A percentile compares a stretch with the other conserved stretches of the same genome.
phyloP scores from a whole-genome alignment of 352 stramenopile species.

The Globisporangium nunn region DNA sequence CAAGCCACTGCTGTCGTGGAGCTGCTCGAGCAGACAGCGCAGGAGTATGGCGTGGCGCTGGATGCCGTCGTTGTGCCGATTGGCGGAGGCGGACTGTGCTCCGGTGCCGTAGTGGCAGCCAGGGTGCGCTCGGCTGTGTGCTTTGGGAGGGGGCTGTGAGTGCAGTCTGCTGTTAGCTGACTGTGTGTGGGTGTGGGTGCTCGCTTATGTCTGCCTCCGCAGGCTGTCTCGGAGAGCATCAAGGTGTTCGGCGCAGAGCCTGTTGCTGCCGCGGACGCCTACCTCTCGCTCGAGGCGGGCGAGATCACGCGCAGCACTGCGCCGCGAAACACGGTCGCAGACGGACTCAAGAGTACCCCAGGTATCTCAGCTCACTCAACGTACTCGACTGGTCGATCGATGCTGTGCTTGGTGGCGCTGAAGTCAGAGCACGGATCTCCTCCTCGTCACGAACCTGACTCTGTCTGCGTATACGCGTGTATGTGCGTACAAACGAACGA shows the following conservation, averaged over 20 bases:
- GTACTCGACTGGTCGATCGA: too few relatives aligned
- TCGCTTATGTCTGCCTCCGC: neutral
- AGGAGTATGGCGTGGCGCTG: conserved; percentile 36
- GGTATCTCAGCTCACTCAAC: too few relatives aligned
- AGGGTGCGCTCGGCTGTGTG: conserved; percentile 27
- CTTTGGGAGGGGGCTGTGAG: too few relatives aligned
- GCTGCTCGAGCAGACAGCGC: conserved; percentile 68
- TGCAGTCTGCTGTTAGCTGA: too few relatives aligned
- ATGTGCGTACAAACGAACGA: neutral
- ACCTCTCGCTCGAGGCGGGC: conserved; percentile 36
- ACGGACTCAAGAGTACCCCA: conserved; percentile 74
- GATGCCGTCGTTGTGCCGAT: conserved; percentile 85
- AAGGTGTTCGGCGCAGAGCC: conserved; percentile 74
- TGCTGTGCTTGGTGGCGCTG: neutral
- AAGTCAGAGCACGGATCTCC: too few relatives aligned
- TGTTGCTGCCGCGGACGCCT: conserved; percentile 40
- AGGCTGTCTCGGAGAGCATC: conserved; percentile 33
- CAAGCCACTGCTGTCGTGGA: conserved; percentile 87
- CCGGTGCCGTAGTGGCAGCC: conserved; percentile 67
- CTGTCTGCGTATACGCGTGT: neutral
- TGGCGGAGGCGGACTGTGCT: conserved; percentile 79
- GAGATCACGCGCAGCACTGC: conserved; percentile 31
- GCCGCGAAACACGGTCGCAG: conserved; percentile 44
- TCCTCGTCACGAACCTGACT: too few relatives aligned
- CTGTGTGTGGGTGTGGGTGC: too few relatives aligned